Evolutionary conservation across 1,284 basidiomycete genomes (phyloP).

Genomic region (Salmacisia buchloeana): DNA sequence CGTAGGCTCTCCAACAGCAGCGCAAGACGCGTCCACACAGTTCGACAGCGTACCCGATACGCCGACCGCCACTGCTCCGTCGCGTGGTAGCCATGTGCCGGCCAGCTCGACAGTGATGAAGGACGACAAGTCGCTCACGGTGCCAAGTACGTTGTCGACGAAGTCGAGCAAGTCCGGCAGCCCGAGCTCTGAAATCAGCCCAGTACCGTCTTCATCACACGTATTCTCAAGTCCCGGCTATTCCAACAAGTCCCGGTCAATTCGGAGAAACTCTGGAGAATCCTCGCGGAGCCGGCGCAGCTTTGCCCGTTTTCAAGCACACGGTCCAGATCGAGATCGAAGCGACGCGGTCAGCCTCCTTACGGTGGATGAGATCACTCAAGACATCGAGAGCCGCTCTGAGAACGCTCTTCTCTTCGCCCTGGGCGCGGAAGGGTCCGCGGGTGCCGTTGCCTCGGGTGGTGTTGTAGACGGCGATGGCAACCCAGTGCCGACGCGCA

Average conservation of each 20-base stretch:
- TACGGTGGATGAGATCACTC: constrained; percentile 96
- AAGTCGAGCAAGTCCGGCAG: not conserved
- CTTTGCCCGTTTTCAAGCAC: constrained; percentile 22
- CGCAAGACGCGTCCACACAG: not conserved
- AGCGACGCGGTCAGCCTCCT: constrained; percentile 85
- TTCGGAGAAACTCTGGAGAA: constrained; percentile 34
- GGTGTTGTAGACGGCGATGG: constrained; percentile 48
- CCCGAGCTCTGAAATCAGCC: not conserved
- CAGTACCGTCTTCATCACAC: not conserved
- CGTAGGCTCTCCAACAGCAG: constrained; percentile 21
- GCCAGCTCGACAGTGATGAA: not conserved
- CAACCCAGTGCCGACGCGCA: constrained; percentile 28
- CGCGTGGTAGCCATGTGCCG: not conserved
- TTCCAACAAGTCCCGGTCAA: constrained; percentile 6
- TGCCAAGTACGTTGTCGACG: not conserved
- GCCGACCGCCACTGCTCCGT: not conserved
- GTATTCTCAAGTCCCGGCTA: not conserved
- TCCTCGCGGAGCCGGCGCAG: constrained; percentile 31
- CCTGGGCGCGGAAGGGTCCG: constrained; percentile 8
- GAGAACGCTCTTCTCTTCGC: constrained; percentile 42
- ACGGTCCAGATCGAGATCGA: constrained; percentile 55
- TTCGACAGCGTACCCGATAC: not conserved
- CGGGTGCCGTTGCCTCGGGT: constrained; percentile 13
- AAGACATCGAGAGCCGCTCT: constrained; percentile 81
- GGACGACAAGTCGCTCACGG: not conserved